Percentiles rank a stretch among this genome's conserved stretches.
phyloP scores from a whole-genome alignment of 371 early-diverging fungal genomes.

The Mortierella sp. region DNA sequence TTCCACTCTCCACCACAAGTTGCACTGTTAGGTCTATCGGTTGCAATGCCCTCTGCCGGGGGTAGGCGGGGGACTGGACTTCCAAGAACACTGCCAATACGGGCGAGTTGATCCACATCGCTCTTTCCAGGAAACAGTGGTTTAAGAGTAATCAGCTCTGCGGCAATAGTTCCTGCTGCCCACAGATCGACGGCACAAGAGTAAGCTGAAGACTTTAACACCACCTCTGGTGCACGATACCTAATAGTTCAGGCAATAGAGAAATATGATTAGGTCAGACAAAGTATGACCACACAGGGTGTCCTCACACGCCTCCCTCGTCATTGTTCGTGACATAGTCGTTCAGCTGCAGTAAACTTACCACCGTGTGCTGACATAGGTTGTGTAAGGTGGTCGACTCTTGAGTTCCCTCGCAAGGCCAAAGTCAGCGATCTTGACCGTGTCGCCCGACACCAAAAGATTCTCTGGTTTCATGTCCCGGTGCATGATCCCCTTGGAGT shows the following conservation, averaged over 20 bases:
- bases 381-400: constrained; percentile 84
- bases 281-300: not conserved
- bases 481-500: constrained; percentile 90
- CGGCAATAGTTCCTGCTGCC: constrained; percentile 95
- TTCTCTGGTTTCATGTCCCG: constrained; percentile 96
- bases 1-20: constrained; percentile 41
- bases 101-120: constrained; percentile 89
- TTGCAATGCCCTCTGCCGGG: not conserved
- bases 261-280: not conserved
- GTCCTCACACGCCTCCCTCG: too few species aligned
- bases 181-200: constrained; percentile 97
- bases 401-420: constrained; percentile 91
- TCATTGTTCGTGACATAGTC: too few species aligned
- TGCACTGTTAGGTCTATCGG: not conserved
- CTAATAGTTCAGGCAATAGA: constrained; percentile 52
- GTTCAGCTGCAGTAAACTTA: constrained; percentile 46
- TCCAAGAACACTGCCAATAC: constrained; percentile 75
- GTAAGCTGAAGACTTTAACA: constrained; percentile 86
- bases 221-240: constrained; percentile 99
- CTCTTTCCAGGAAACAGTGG: constrained; percentile 96
- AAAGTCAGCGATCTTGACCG: constrained; percentile 94
- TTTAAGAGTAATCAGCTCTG: constrained; percentile 83
- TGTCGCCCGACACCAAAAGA: constrained; percentile 65
- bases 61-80: constrained; percentile 54
- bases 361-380: constrained; percentile 97